Evolutionary conservation across 2,329 filamentous ascomycete genomes (phyloP).

Genomic region (Trichoderma hamatum): DNA sequence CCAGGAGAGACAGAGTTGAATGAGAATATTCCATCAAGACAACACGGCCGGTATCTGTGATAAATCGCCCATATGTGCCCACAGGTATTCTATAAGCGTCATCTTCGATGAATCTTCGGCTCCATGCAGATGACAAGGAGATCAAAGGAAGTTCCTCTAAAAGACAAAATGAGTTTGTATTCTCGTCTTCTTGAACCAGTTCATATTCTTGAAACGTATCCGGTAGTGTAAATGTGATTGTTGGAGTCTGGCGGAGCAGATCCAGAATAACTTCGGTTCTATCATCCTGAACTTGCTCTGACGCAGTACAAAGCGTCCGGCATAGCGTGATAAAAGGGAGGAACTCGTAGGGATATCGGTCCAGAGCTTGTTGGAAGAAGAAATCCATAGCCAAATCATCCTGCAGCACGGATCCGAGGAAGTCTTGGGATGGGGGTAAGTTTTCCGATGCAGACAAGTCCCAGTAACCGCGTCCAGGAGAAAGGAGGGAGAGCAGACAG

Average conservation of each 20-base stretch:
- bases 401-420: constrained; percentile 41
- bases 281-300: constrained; percentile 39
- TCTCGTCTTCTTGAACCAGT: constrained; percentile 82
- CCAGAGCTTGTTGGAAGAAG: constrained; percentile 68
- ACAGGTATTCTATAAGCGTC: constrained; percentile 64
- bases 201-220: constrained; percentile 72
- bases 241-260: constrained; percentile 69
- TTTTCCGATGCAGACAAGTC: constrained; percentile 48
- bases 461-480: constrained; percentile 58
- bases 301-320: constrained; percentile 58
- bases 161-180: constrained; percentile 76
- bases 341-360: constrained; percentile 85
- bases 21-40: constrained; percentile 79
- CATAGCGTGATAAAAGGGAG: constrained; percentile 75
- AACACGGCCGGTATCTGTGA: constrained; percentile 76
- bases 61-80: constrained; percentile 70
- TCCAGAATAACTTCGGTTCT: constrained; percentile 58
- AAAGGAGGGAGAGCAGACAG: constrained; percentile 66
- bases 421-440: constrained; percentile 40
- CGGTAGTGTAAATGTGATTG: constrained; percentile 78
- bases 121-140: constrained; percentile 49
- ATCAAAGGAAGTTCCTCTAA: constrained; percentile 67
- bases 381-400: constrained; percentile 55
- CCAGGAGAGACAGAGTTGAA: constrained; percentile 78
- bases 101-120: constrained; percentile 48